Percentiles rank a stretch among this genome's conserved stretches.
Evolutionary conservation across 2,329 filamentous ascomycete genomes (phyloP).

Genomic region (Penicillium sp.): DNA sequence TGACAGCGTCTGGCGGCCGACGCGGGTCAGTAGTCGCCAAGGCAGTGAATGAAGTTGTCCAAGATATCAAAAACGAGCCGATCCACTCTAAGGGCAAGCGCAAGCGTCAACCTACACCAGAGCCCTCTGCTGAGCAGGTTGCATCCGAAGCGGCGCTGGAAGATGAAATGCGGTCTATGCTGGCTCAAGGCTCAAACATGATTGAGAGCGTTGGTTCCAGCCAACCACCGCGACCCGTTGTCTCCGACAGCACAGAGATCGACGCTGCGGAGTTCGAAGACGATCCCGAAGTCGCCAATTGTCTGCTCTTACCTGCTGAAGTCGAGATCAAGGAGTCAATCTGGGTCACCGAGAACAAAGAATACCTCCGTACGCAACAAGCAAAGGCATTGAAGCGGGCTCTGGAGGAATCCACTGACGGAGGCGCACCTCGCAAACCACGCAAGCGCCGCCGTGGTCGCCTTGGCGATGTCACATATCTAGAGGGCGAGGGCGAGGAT

Average conservation of each 20-base stretch:
- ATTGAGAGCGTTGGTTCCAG: slow-evolving; percentile 27
- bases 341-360: slow-evolving; percentile 93
- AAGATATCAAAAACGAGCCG: slow-evolving; percentile 23
- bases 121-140: slow-evolving; percentile 59
- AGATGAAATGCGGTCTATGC: slow-evolving; percentile 67
- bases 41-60: slow-evolving; percentile 23
- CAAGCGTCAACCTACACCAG: slow-evolving; percentile 41
- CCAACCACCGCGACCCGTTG: slow-evolving; percentile 41
- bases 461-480: slow-evolving; percentile 48
- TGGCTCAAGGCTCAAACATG: slow-evolving; percentile 46
- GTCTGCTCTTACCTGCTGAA: slow-evolving; percentile 71
- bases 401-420: slow-evolving; percentile 52
- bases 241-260: slow-evolving; percentile 59
- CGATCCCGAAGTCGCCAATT: slow-evolving; percentile 82
- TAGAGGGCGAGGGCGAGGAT: slow-evolving; percentile 53
- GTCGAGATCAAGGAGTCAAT: slow-evolving; percentile 81
- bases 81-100: slow-evolving; percentile 27
- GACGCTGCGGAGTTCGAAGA: slow-evolving; percentile 81
- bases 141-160: slow-evolving; percentile 63
- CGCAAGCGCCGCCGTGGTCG: slow-evolving; percentile 51
- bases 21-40: slow-evolving; percentile 18
- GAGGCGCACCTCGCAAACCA: slow-evolving; percentile 42
- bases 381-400: slow-evolving; percentile 77
- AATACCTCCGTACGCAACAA: slow-evolving; percentile 85
- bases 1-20: slow-evolving; percentile 30